Base-by-base conservation (phyloP, 2,329 filamentous ascomycete species). In the Phyllosticta capitalensis region DNA sequence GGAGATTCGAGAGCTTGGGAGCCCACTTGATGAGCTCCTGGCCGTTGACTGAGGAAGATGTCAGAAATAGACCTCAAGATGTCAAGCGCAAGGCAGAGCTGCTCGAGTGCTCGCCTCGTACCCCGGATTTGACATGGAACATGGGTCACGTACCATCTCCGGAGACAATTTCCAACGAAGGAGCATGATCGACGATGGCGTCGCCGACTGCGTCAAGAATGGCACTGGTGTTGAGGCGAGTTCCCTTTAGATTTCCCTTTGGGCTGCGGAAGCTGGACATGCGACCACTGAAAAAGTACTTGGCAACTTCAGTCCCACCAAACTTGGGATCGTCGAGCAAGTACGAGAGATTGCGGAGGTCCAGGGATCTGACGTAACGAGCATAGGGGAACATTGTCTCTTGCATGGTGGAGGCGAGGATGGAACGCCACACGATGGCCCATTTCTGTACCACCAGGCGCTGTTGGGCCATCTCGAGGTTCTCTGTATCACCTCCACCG, bases 361-460 rank as follows among this genome's bases (percentile, higher is more conserved):
- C 82, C 45, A 90, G 75, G 24, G 78, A 76, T 59, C 80, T 82
- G 59, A 90, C 81, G 70, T 87, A 89, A 45, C 82, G 77, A 65
- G 83, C 87, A 68, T 91, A 91, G 0, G 86, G 86, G 63, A 84
- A 86, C 19, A 83, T 73, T 0, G 87, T 88, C 63, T 76, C 72
- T 22, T 79, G 81, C 51, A 86, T 72, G 60, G 83, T 83, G 9
- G 87, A 90, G 7, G 84, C 74, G 60, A 88, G 81, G 64, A 90
- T 82, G 1, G 85, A 85, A 55, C 81, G 80, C 87, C 87, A 90
- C 54, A 88, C 70, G 6, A 81, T 77, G 1, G 83, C 81, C 80
- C 83, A 86, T 71, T 81, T 81, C 58, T 77, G 76, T 20, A 79
- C 74, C n/a, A 75, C 72, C 26, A 76, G 65, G 33, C 79, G 73